phyloP scores from a whole-genome alignment of 331 rosid species.

The Acacia concinna region DNA sequence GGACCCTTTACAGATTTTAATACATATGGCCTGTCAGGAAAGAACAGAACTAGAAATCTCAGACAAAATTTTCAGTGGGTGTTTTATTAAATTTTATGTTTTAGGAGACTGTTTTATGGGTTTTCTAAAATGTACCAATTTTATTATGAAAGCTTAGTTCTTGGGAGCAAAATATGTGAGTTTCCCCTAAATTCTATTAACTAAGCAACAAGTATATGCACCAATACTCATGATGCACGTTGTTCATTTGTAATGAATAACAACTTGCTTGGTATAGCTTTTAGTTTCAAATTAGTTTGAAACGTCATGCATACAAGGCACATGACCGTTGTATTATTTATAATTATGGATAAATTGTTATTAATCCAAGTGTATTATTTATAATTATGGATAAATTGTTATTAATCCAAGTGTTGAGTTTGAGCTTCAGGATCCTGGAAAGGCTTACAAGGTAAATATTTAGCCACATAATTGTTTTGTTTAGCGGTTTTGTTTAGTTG shows the following conservation, averaged over 20 bases:
- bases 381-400: not conserved
- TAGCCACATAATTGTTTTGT: not conserved
- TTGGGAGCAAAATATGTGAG: not conserved
- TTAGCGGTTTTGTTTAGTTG: not conserved
- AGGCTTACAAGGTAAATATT: not conserved
- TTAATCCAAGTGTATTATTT: not conserved
- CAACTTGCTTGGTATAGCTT: not conserved
- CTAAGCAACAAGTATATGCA: no score
- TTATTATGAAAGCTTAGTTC: not conserved
- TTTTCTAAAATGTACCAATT: not conserved
- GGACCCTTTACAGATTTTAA: not conserved
- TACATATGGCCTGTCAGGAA: not conserved
- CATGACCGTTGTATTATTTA: no score
- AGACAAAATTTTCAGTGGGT: not conserved
- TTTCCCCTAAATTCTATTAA: not conserved
- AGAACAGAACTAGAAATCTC: not conserved
- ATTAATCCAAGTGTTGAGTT: not conserved
- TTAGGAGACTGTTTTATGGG: not conserved
- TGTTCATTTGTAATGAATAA: not conserved
- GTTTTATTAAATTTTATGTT: not conserved
- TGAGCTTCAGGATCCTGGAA: not conserved
- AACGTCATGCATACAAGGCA: not conserved
- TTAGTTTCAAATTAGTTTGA: not conserved
- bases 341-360: not conserved
- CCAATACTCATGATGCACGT: not conserved